phyloP scores from a whole-genome alignment of 2,329 filamentous ascomycete species.

The Chalaropsis ovoidea region DNA sequence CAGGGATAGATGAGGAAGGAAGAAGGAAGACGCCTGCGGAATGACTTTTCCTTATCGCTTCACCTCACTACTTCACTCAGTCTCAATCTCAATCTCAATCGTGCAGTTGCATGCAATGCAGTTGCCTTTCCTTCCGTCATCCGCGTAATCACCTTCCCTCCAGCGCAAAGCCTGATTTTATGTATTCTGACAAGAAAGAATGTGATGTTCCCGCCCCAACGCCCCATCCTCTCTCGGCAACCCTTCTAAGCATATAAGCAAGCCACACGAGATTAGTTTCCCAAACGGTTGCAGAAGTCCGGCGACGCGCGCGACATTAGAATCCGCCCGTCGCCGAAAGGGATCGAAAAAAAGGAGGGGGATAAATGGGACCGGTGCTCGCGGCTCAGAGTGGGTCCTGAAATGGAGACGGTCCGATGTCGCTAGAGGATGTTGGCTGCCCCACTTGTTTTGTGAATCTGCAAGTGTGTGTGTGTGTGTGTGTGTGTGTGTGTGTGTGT shows the following conservation, averaged over 20 bases:
- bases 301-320: not conserved
- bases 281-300: not conserved
- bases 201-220: not conserved
- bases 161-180: not conserved
- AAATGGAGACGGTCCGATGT: slow-evolving; percentile 14
- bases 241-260: not conserved
- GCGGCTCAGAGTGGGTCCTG: not conserved
- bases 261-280: not conserved
- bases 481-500: not conserved
- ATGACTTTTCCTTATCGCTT: not conserved
- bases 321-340: not conserved
- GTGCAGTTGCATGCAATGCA: not conserved
- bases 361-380: not conserved
- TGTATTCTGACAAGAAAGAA: no score
- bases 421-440: not conserved
- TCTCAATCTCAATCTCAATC: not conserved
- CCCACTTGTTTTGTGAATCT: not conserved
- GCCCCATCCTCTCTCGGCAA: no score
- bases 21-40: not conserved
- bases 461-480: not conserved
- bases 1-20: not conserved
- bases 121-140: not conserved
- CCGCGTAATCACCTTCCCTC: not conserved
- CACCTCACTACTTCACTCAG: not conserved
- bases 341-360: not conserved